A percentile compares a stretch with the other conserved stretches of the same genome.
Evolutionary conservation across 2,329 filamentous ascomycete species (phyloP).

Genomic region (Whalleya microplaca): DNA sequence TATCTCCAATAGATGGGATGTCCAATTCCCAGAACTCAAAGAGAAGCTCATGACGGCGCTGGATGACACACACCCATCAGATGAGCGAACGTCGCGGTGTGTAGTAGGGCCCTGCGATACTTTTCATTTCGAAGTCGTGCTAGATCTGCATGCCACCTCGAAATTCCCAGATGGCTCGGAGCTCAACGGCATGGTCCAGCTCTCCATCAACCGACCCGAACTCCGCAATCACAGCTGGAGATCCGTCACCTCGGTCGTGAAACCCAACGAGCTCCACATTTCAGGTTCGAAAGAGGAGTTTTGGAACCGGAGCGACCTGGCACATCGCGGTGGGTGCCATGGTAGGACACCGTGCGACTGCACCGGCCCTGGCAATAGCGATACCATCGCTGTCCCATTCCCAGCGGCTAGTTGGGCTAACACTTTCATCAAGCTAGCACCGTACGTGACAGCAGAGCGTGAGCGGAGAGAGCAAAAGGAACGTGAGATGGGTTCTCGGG

Average conservation of each 20-base stretch:
- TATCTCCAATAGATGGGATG: conserved; percentile 59
- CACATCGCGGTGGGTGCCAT: conserved; percentile 56
- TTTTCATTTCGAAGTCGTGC: conserved; percentile 64
- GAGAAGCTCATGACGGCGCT: conserved; percentile 53
- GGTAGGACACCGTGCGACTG: conserved; percentile 54
- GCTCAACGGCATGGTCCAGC: conserved; percentile 62
- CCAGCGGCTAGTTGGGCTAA: conserved; percentile 62
- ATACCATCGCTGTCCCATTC: conserved; percentile 59
- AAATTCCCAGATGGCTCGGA: conserved; percentile 63
- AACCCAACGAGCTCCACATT: conserved; percentile 58
- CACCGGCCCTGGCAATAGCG: conserved; percentile 46
- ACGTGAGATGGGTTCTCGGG: conserved; percentile 30
- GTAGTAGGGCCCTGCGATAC: conserved; percentile 54
- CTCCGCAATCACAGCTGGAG: conserved; percentile 63
- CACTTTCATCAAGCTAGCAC: conserved; percentile 60
- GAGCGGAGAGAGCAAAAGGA: conserved; percentile 30
- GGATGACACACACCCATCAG: conserved; percentile 46
- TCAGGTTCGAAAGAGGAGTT: conserved; percentile 45
- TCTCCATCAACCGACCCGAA: conserved; percentile 57
- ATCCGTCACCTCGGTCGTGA: conserved; percentile 61
- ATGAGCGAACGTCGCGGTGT: conserved; percentile 39
- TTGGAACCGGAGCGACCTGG: conserved; percentile 53
- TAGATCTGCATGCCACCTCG: conserved; percentile 61
- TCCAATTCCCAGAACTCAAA: conserved; percentile 59
- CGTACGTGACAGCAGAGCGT: conserved; percentile 47